Base-by-base conservation (phyloP, 345 rosid genomes). In the Raphanus raphanistrum region DNA sequence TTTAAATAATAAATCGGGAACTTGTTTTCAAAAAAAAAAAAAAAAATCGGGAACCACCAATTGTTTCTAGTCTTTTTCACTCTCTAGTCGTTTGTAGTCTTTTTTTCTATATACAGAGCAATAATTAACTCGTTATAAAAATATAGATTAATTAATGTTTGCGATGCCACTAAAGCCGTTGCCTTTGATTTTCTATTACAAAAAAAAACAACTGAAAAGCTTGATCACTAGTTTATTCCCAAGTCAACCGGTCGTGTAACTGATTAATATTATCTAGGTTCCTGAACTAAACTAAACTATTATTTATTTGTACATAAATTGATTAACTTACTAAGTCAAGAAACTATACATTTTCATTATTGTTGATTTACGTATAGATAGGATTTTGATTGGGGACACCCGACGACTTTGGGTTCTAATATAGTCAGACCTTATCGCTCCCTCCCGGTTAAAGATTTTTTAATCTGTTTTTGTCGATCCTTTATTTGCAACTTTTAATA, bases 181-280 rank as follows among this genome's bases (percentile, higher is more conserved):
- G 80, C 65, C 76, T 63, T 57, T 63, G 9, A 1, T 29, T 62
- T 43, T 29, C 16, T 12, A 11, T 41, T 41, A 41, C 48, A 10
- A 38, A 11, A 38, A 11, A 41, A 35, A 52, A 43, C 63, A 48
- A 31, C 32, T 21, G 50, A 21, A 32, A 21, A 32, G 48, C 16
- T 71, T 38, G 61, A 77, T 64, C 21, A 64, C 36, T 77, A 41
- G n/a, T 76, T 62, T 71, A 64, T 55, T 71, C 32, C 64, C 35
- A 77, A 71, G 81, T 77, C 81, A 77, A 29, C 21, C 29, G 35
- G 72, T 65, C 72, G 72, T 54, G 61, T 63, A 77, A 17, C 35
- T 54, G n/a, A 70, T 28, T 63, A 27, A 63, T 50, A 16, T 35
- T 48, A 52, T 76, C 33, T 52, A 61, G 36, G 38, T 35, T 48